Evolutionary conservation across 2,329 filamentous ascomycete genomes (phyloP), one percentile per base, ranked within the genome.

Genomic region (Aspergillus udagawae): DNA sequence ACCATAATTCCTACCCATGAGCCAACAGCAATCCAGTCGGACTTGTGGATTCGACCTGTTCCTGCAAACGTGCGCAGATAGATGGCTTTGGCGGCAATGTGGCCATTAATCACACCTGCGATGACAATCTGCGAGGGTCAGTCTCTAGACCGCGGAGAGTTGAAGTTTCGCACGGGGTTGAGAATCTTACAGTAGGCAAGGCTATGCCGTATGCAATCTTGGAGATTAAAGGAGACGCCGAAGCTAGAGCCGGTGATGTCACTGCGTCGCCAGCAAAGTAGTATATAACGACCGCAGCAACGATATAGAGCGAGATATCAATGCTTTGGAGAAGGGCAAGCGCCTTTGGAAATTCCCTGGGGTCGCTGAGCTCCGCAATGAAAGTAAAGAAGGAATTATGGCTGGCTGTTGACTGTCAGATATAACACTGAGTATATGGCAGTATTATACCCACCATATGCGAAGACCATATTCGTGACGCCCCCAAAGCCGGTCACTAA

Each of bases 301-400:
- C 66, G 9, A 86, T 77, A 70, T 90, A 90, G 49, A 89, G 77
- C 25, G 73, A 68, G 0, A 82, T 84, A 57, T 86, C 83, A 53
- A 78, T 75, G 12, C 77, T 72, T 67, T 88, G 84, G 17, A 87
- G 79, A 35, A 85, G 67, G 63, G 79, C 78, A 57, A 91, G 80
- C 1, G 86, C 81, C 69, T 86, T 85, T 27, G 80, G 77, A 67
- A 83, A 87, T 58, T 85, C 79, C 32, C 75, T 71, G 3, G 86
- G 85, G 38, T 82, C 75, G 64, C 81, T 78, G 72, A 90, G 80
- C 69, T 90, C 87, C 23, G 80, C 79, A 60, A 86, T 83, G 68
- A 89, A 83, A 60, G 77, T 78, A 70, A 88, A 88, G 75, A 88
- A 89, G 60, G 83, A 83, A n/a, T 85, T 81, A 65, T 87, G 84